phyloP scores from a whole-genome alignment of 2,329 filamentous ascomycete species.

The Uncinocarpus reesii region DNA sequence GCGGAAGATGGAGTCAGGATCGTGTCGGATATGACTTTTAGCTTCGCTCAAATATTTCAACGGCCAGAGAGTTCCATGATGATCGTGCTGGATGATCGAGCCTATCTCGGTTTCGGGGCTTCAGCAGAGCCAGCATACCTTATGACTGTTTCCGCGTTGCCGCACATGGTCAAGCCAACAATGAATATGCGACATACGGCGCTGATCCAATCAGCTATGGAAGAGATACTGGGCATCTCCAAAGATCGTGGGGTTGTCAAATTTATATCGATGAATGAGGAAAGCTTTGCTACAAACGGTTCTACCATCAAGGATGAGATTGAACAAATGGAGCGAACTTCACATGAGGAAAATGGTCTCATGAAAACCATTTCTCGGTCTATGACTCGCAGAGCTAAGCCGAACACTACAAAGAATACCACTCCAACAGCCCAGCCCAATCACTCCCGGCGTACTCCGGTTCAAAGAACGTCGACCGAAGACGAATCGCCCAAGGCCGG shows the following conservation, averaged over 20 bases:
- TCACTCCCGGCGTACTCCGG: background rate
- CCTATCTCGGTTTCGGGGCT: constrained; percentile 63
- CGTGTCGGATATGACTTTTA: constrained; percentile 61
- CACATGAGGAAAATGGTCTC: constrained; percentile 33
- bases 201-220: constrained; percentile 66
- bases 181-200: constrained; percentile 72
- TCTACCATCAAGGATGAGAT: constrained; percentile 60
- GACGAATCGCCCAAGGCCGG: background rate
- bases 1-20: constrained; percentile 66
- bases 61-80: constrained; percentile 63
- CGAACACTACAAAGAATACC: background rate
- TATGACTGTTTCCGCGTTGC: constrained; percentile 61
- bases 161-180: constrained; percentile 56
- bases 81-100: constrained; percentile 64
- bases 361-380: constrained; percentile 33
- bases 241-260: constrained; percentile 60
- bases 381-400: constrained; percentile 29
- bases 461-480: constrained; percentile 1
- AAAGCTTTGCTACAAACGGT: constrained; percentile 60
- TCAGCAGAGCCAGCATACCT: constrained; percentile 71
- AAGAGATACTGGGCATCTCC: constrained; percentile 57
- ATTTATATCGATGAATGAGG: constrained; percentile 59
- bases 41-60: constrained; percentile 64
- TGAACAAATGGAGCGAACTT: constrained; percentile 44
- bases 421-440: background rate